Percentiles rank a stretch among this genome's conserved stretches.
Evolutionary conservation across 345 rosid genomes (phyloP).

Genomic region (Hibiscus syriacus): DNA sequence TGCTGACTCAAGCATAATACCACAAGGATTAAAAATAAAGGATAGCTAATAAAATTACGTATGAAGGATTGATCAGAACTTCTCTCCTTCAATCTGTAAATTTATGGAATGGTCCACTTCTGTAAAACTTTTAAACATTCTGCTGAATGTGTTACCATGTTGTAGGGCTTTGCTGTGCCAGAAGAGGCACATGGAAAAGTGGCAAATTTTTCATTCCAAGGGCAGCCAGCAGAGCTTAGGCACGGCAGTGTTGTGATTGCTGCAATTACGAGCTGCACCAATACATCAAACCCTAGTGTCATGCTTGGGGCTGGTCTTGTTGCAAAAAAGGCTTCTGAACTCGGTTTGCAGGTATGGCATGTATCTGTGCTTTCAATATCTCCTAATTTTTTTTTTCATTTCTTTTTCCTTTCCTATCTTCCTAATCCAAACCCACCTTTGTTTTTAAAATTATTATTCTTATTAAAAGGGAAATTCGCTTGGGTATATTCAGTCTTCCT

Average conservation of each 20-base stretch:
- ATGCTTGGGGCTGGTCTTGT: slow-evolving; percentile 99
- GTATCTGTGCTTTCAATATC: neutral
- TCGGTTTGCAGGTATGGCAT: slow-evolving; percentile 70
- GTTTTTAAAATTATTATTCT: too few relatives aligned
- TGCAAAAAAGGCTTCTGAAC: slow-evolving; percentile 93
- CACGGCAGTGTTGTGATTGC: slow-evolving; percentile 99
- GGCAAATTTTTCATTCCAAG: slow-evolving; percentile 74
- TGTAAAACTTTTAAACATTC: neutral
- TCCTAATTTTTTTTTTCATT: neutral
- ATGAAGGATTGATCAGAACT: neutral
- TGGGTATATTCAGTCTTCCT: neutral
- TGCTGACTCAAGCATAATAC: neutral
- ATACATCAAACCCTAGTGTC: slow-evolving; percentile 97
- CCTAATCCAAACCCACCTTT: too few relatives aligned
- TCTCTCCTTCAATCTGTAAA: neutral
- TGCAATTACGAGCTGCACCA: slow-evolving; percentile 97
- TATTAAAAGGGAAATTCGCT: too few relatives aligned
- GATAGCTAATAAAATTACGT: neutral
- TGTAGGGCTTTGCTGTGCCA: slow-evolving; percentile 88
- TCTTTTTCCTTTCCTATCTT: too few relatives aligned
- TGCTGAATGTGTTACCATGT: slow-evolving; percentile 10
- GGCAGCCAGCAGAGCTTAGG: slow-evolving; percentile 82
- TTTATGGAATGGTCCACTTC: neutral
- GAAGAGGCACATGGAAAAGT: slow-evolving; percentile 74
- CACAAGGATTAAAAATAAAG: neutral